These are phyloP conservation scores for Penicillium waksmanii DNA, from an alignment of 495 filamentous ascomycete species.

Conservation along the genomic window DNA sequence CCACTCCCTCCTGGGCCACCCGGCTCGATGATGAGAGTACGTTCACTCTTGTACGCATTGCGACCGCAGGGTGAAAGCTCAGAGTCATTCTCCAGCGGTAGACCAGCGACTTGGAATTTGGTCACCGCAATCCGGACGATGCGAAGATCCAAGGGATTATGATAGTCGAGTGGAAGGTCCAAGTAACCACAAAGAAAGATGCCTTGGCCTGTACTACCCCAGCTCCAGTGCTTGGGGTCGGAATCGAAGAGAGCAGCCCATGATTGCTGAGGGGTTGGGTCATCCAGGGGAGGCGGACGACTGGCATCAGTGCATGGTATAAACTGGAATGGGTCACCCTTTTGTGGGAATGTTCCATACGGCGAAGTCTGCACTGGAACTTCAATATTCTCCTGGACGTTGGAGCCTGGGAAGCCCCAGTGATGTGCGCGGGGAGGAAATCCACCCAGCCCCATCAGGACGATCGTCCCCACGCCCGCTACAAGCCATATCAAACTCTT, in stretches of 20 bases:
- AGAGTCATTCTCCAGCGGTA: slow-evolving; percentile 1
- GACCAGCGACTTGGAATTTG: slow-evolving; percentile 22
- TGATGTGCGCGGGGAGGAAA: slow-evolving; percentile 6
- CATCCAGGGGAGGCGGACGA: slow-evolving; percentile 15
- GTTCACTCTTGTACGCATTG: slow-evolving; percentile 12
- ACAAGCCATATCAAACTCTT: background rate
- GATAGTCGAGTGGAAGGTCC: slow-evolving; percentile 25
- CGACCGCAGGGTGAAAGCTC: background rate
- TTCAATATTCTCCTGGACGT: background rate
- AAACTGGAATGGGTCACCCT: slow-evolving; percentile 22
- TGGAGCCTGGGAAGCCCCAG: slow-evolving; percentile 3
- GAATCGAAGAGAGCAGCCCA: slow-evolving; percentile 24
- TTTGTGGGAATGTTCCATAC: slow-evolving; percentile 16
- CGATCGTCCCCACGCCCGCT: background rate
- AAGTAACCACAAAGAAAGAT: slow-evolving; percentile 26
- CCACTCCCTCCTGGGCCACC: slow-evolving; percentile 25
- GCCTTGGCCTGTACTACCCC: slow-evolving; percentile 15
- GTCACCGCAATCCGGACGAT: slow-evolving; percentile 23
- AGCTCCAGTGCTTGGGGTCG: slow-evolving; percentile 18
- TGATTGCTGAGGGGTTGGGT: slow-evolving; percentile 15
- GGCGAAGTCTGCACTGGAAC: slow-evolving; percentile 2
- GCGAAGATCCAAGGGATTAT: slow-evolving; percentile 18
- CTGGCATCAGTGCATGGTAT: slow-evolving; percentile 23
- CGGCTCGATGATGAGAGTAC: slow-evolving; percentile 26
- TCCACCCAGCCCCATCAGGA: slow-evolving; percentile 7